Percentiles rank a stretch among this genome's conserved stretches.
These are phyloP conservation scores for Neurospora sp. DNA, from an alignment of 495 filamentous ascomycete species.

Conservation along the genomic window DNA sequence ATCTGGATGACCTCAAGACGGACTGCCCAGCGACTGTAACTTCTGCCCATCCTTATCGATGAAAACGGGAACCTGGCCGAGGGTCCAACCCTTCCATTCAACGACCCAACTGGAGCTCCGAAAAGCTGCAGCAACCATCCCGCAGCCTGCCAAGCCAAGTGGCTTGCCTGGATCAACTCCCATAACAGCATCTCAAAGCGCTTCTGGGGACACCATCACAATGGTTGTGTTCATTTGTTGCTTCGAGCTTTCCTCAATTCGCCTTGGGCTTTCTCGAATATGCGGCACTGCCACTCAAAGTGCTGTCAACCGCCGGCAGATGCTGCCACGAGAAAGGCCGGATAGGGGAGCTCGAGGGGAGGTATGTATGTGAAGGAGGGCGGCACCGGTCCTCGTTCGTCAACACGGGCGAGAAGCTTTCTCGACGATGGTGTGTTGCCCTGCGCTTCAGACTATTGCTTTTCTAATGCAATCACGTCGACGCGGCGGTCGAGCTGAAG, in stretches of 20 bases:
- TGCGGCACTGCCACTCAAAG: background rate
- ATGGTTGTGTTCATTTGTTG: background rate
- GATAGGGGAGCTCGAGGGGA: background rate
- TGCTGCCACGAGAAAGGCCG: background rate
- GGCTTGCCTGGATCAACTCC: background rate
- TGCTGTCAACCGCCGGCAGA: background rate
- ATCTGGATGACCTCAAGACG: background rate
- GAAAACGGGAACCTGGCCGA: background rate
- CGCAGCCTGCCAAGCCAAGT: background rate
- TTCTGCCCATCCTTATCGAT: background rate
- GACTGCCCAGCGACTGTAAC: background rate
- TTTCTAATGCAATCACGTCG: background rate
- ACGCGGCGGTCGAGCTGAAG: background rate
- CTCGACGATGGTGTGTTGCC: background rate
- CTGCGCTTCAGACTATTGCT: background rate
- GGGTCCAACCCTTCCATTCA: background rate
- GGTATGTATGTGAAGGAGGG: background rate
- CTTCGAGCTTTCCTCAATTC: background rate
- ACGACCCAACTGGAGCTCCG: background rate
- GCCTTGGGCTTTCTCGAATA: background rate
- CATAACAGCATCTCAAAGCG: background rate
- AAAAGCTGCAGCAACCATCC: background rate
- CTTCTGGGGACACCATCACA: background rate
- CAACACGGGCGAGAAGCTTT: background rate
- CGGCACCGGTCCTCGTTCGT: background rate